Base-by-base conservation (phyloP, 2,329 filamentous ascomycete genomes). In the Ascochyta koolunga region DNA sequence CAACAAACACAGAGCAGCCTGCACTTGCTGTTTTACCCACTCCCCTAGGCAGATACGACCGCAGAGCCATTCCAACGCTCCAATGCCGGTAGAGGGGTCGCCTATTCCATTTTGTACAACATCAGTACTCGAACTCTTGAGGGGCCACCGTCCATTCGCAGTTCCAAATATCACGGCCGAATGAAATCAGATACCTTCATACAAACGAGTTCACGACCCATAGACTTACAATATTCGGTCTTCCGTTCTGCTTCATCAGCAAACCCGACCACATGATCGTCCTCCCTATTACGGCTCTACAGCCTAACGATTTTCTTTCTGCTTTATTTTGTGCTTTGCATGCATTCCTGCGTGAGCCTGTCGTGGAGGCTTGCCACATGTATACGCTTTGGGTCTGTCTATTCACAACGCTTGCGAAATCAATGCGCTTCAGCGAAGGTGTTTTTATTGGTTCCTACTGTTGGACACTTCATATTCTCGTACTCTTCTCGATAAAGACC, bases 161-260 rank as follows among this genome's bases (percentile, higher is more conserved):
- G 45, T 48, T 49, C 61, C 47, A 58, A 43, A 58, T 62, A 58
- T 48, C 47, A 64, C 60, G 57, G 51, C 58, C 60, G 58, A 65
- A 64, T 61, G 62, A 65, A 71, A 67, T 56, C 67, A 62, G 68
- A 73, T 72, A 73, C 70, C 70, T 68, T 60, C 56, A 61, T 68
- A 70, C 59, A 71, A 53, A 71, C 64, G 69, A 69, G 59, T 68
- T 73, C 64, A 73, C 67, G 70, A 73, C 65, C 58, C 59, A 69
- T 73, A 72, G 70, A 73, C 45, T 56, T 63, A 68, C 58, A 50
- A 46, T 31, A 47, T 50, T 32, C 47, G 46, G 37, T 37, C 37
- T 36, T 32, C 29, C 18, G 39, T 37, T 32, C 35, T 19, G 39
- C 39, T 21, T 25, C 49, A 45, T 40, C 35, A 18, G 39, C 49